A percentile compares a stretch with the other conserved stretches of the same genome.
Conservation (phyloP, 2,329 filamentous ascomycete genomes). For the Pseudocercospora cruenta region DNA sequence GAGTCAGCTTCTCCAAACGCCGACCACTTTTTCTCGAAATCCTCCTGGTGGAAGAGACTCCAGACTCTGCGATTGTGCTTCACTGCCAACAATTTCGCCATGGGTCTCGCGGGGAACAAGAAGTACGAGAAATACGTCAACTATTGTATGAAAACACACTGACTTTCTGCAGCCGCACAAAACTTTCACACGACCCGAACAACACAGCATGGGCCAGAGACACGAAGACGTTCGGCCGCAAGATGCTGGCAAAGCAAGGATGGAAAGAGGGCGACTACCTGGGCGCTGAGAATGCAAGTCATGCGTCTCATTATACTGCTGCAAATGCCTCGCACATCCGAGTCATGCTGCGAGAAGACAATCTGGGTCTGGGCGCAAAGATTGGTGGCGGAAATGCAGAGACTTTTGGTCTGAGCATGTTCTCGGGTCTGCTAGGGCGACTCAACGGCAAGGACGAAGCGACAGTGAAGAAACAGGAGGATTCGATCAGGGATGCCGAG, state of each 20-base stretch:
- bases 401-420: slow-evolving; percentile 81
- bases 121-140: neutral
- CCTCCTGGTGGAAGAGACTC: no score
- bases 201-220: slow-evolving; percentile 91
- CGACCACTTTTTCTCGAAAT: neutral
- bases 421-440: slow-evolving; percentile 82
- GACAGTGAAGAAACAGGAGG: slow-evolving; percentile 67
- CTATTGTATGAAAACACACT: neutral
- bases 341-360: slow-evolving; percentile 86
- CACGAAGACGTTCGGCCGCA: slow-evolving; percentile 82
- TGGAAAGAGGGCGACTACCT: slow-evolving; percentile 87
- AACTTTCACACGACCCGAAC: slow-evolving; percentile 89
- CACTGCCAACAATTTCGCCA: slow-evolving; percentile 40
- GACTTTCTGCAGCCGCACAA: slow-evolving; percentile 58
- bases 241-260: slow-evolving; percentile 83
- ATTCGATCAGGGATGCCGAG: slow-evolving; percentile 69
- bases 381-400: slow-evolving; percentile 68
- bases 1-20: neutral
- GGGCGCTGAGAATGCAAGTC: slow-evolving; percentile 74
- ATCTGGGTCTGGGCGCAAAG: slow-evolving; percentile 83
- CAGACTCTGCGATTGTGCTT: neutral
- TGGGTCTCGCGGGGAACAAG: slow-evolving; percentile 67
- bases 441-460: slow-evolving; percentile 82
- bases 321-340: slow-evolving; percentile 85
- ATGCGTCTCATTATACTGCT: slow-evolving; percentile 74